These are phyloP conservation scores for Boletales sp. DNA, from an alignment of 768 basidiomycete genomes.

Conservation along the genomic window DNA sequence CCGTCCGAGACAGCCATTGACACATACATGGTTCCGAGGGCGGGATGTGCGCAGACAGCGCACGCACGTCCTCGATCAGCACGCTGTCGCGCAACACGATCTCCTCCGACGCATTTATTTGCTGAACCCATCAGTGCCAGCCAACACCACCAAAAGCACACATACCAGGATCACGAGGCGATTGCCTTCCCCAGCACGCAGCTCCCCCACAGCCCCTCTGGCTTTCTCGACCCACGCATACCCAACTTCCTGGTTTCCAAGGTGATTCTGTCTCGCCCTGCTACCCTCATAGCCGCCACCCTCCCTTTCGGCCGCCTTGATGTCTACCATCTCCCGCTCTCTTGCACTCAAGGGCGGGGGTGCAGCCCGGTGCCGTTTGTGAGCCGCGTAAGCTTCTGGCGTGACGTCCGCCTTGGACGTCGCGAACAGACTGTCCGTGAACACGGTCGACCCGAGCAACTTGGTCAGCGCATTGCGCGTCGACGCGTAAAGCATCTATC, in stretches of 20 bases:
- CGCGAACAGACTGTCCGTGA: constrained; percentile 75
- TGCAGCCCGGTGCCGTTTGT: constrained; percentile 65
- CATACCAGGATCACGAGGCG: constrained; percentile 67
- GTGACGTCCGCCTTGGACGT: constrained; percentile 67
- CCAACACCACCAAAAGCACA: constrained; percentile 18
- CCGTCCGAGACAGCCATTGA: background rate
- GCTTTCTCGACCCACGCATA: constrained; percentile 67
- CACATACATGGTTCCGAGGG: constrained; percentile 51
- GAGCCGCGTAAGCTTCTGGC: constrained; percentile 67
- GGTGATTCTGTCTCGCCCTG: constrained; percentile 49
- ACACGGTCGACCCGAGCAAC: constrained; percentile 68
- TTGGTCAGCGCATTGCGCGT: constrained; percentile 67
- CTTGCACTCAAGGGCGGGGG: constrained; percentile 79
- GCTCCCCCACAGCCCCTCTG: constrained; percentile 57
- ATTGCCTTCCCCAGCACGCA: constrained; percentile 47
- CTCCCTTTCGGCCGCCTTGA: constrained; percentile 72
- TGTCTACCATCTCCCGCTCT: constrained; percentile 78
- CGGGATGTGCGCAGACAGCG: constrained; percentile 50
- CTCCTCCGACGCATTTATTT: constrained; percentile 64
- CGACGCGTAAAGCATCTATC: constrained; percentile 86
- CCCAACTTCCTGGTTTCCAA: constrained; percentile 54
- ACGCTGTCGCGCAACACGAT: constrained; percentile 46
- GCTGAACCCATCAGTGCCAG: constrained; percentile 36
- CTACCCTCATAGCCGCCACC: constrained; percentile 57
- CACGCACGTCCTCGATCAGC: constrained; percentile 37